Base-by-base conservation (phyloP, 805 yeast genomes). In the Maudiozyma serrabonitensis region DNA sequence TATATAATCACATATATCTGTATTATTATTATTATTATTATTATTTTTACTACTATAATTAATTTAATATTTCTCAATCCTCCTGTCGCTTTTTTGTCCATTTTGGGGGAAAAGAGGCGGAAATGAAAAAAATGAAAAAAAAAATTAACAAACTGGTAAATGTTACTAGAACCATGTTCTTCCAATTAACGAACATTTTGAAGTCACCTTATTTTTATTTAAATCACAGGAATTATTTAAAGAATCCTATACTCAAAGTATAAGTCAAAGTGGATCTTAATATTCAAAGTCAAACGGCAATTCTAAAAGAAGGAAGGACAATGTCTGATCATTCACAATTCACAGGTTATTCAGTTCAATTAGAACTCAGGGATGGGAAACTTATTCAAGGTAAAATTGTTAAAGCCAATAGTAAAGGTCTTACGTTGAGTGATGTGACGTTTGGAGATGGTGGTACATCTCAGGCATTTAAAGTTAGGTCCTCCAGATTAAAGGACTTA, bases 281-380 rank as follows among this genome's bases (percentile, higher is more conserved):
- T 21, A 21, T 21, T 4, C 4, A 21, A 21, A 28, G 32, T 4
- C 32, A 28, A 11, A 28, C 32, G 32, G 32, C 8, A 28, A 8
- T 28, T 28, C 32, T 11, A 28, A 6, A 28, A 28, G 32, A 28
- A 28, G 6, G 32, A 28, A 28, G 12, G 12, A 28, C 32, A 28
- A 28, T 28, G 32, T 28, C 52, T 23, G 52, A 41, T 18, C 67
- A 65, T 68, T 63, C 66, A 7, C 74, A 75, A 42, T 75, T 75
- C 54, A 59, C 69, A 11, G 80, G 79, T 0, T 77, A 70, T 50
- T 72, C 69, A 15, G 73, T 77, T 18, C 73, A 72, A 50, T 57
- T 77, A 12, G 66, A 63, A 31, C 63, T 77, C 47, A 71, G 72
- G 50, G 74, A 70, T 42, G 70, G 71, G n/a, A 62, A 64, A 25